Conservation (phyloP, 169 alveolate species). For the Plasmodium relictum region DNA sequence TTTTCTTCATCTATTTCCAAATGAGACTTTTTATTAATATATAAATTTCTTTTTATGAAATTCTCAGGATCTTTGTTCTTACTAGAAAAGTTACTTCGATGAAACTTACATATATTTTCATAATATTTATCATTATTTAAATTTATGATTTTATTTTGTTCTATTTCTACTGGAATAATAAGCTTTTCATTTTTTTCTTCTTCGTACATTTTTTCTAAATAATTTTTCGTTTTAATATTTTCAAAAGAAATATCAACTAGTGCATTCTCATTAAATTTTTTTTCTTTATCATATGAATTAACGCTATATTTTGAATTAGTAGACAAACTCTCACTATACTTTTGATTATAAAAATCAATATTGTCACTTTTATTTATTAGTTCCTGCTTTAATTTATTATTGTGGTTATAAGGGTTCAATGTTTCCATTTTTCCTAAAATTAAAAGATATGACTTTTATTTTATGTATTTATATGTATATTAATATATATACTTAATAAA, state of each 20-base stretch:
- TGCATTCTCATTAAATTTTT: too few relatives aligned
- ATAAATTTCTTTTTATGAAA: not conserved
- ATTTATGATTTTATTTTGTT: not conserved
- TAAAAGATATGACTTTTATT: too few relatives aligned
- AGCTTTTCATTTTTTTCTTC: not conserved
- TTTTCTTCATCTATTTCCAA: not conserved
- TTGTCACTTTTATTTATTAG: not conserved
- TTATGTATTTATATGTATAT: too few relatives aligned
- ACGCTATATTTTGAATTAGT: not conserved
- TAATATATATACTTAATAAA: too few relatives aligned
- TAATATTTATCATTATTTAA: too few relatives aligned
- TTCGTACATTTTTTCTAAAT: not conserved
- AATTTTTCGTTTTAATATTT: too few relatives aligned
- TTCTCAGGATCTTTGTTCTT: too few relatives aligned
- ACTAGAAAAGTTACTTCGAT: too few relatives aligned
- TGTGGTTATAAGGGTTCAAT: not conserved
- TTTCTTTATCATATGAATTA: too few relatives aligned
- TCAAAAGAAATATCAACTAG: too few relatives aligned
- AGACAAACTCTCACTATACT: not conserved
- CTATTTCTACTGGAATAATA: not conserved
- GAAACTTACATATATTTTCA: not conserved
- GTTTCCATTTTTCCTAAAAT: not conserved
- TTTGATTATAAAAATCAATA: not conserved
- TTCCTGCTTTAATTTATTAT: not conserved
- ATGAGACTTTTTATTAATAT: not conserved